phyloP scores from a whole-genome alignment of 345 rosid species.

The Eucalyptus pauciflora region DNA sequence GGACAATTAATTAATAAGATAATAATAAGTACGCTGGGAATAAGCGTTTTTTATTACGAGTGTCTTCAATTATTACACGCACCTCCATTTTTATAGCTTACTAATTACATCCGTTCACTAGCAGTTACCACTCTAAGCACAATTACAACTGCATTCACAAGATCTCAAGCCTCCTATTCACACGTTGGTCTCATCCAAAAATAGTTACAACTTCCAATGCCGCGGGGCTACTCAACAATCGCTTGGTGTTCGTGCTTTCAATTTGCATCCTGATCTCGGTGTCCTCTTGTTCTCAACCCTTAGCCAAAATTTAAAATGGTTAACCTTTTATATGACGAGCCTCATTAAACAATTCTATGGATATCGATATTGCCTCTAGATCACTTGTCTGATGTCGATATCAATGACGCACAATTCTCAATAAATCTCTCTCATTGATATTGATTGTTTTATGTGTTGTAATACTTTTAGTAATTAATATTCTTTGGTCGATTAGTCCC shows the following conservation, averaged over 20 bases:
- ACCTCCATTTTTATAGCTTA: neutral
- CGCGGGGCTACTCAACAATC: neutral
- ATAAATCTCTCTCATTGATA: neutral
- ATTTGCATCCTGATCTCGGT: neutral
- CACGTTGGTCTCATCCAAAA: neutral
- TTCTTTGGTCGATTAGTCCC: neutral
- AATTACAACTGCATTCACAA: neutral
- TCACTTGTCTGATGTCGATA: neutral
- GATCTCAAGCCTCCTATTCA: neutral
- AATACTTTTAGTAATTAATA: neutral
- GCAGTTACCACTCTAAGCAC: no score
- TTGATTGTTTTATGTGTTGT: neutral
- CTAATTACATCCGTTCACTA: neutral
- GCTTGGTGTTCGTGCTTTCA: neutral
- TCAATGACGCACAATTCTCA: neutral
- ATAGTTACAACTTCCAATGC: neutral
- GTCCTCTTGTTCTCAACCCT: neutral
- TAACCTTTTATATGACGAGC: neutral
- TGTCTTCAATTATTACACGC: neutral
- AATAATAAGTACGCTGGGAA: neutral
- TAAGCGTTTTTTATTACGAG: neutral
- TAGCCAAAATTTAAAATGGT: neutral
- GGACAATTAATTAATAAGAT: no score
- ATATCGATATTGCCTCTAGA: neutral
- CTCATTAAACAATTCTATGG: neutral